Evolutionary conservation across 192 early-diverging fungal species (phyloP), one percentile per base, ranked within the genome.

Genomic region (Coemansia sp.): DNA sequence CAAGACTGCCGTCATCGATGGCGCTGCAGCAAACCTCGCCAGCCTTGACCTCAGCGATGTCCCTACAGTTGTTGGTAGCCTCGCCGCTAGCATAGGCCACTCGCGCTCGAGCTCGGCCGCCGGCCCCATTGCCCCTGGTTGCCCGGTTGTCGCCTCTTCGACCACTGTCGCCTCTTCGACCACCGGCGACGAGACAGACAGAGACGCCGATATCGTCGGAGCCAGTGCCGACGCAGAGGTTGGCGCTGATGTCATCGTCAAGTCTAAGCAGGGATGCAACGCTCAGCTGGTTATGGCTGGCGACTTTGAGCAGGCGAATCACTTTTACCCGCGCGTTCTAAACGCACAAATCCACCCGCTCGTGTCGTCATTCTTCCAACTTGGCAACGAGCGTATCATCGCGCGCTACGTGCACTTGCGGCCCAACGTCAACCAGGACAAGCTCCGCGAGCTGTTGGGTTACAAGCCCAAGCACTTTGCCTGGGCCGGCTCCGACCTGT

Each of bases 261-360:
- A 57, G 54, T 13, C 27, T 3, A 45, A 45, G 17, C 24, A 45
- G 16, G 35, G 21, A 17, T 24, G 29, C 66, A 56, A 36, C 57
- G 66, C 40, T 19, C 66, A 68, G 31, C 37, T 44, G 41, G 41
- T 68, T 13, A 41, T 34, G 54, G 40, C 66, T 17, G 66, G 66
- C 31, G 87, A 89, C 62, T 95, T 95, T 72, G 93, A 95, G 73
- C 79, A 91, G 29, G 92, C 92, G 62, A 73, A 88, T 42, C 93
- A 95, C 68, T 95, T 93, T 78, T 95, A 95, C 70, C 93, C 93
- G 4, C 87, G 93, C 41, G 93, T 95, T 1, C 73, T 95, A 34
- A 95, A 94, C 70, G 93, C 93, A 1, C 87, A 91, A 69, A 93
- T 95, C 45, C 93, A 95, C 72, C 93, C 93, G 8, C 85, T 94